Conservation (phyloP, 768 basidiomycete species). For the Suillus discolor region DNA sequence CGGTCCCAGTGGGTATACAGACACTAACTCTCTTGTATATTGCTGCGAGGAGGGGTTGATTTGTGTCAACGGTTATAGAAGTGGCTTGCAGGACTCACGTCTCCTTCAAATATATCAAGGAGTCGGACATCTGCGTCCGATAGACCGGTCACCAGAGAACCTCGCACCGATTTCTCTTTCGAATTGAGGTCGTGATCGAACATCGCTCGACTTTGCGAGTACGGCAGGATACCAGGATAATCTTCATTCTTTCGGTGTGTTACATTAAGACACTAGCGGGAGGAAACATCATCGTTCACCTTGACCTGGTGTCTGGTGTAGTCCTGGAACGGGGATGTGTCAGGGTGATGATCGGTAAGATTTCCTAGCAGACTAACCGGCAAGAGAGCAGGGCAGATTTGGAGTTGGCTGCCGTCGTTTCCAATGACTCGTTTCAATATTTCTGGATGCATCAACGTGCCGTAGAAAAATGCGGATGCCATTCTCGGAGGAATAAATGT, state of each 20-base stretch:
- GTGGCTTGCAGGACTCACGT: slow-evolving; percentile 44
- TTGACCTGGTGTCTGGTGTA: slow-evolving; percentile 83
- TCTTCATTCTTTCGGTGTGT: slow-evolving; percentile 53
- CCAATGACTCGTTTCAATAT: slow-evolving; percentile 78
- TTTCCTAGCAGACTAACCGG: slow-evolving; percentile 46
- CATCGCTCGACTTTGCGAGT: slow-evolving; percentile 46
- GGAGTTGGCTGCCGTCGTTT: slow-evolving; percentile 62
- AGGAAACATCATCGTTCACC: slow-evolving; percentile 34
- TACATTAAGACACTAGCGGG: slow-evolving; percentile 8
- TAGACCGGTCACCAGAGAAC: slow-evolving; percentile 78
- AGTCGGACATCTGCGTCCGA: slow-evolving; percentile 60
- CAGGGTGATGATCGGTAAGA: not conserved
- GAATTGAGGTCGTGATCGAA: slow-evolving; percentile 50
- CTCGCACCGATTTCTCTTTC: slow-evolving; percentile 75
- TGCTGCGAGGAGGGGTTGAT: slow-evolving; percentile 52
- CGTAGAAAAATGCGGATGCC: slow-evolving; percentile 79
- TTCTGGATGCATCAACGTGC: slow-evolving; percentile 86
- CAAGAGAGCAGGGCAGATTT: slow-evolving; percentile 74
- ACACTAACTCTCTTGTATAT: slow-evolving; percentile 60
- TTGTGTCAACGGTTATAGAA: not conserved
- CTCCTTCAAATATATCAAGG: slow-evolving; percentile 83
- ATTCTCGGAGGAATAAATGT: slow-evolving; percentile 18
- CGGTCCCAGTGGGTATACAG: slow-evolving; percentile 56
- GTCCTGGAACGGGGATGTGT: slow-evolving; percentile 44
- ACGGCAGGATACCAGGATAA: slow-evolving; percentile 83